Percentiles rank a stretch among this genome's conserved stretches.
Conservation (phyloP, 2,329 filamentous ascomycete genomes). For the Fonsecaea pugnacius region DNA sequence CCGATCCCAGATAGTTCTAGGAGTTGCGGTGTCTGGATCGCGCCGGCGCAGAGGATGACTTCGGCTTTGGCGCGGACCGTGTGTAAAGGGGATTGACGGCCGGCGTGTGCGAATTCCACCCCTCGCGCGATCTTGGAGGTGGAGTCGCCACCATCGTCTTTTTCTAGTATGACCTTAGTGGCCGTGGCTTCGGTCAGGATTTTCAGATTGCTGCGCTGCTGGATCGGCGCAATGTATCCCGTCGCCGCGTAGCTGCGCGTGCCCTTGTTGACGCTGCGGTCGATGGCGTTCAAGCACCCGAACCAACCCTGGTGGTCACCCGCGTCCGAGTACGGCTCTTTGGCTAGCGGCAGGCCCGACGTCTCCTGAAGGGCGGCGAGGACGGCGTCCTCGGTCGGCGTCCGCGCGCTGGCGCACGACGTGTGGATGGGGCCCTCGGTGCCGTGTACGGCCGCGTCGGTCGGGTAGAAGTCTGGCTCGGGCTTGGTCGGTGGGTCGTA, state of each 20-base stretch:
- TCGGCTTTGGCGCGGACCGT: conserved; percentile 49
- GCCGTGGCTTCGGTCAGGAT: conserved; percentile 53
- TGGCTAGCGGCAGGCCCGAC: conserved; percentile 28
- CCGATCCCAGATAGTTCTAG: conserved; percentile 67
- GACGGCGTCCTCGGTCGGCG: conserved; percentile 18
- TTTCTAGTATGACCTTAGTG: conserved; percentile 37
- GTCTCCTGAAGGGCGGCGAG: conserved; percentile 19
- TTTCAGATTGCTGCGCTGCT: conserved; percentile 49
- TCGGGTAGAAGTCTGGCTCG: conserved; percentile 15
- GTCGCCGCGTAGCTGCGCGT: conserved; percentile 48
- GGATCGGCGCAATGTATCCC: conserved; percentile 45
- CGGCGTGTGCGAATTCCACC: conserved; percentile 50
- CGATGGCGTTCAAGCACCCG: conserved; percentile 8
- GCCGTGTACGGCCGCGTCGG: conserved; percentile 28
- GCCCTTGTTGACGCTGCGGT: conserved; percentile 12
- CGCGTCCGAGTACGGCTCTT: conserved; percentile 21
- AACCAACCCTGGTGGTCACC: conserved; percentile 30
- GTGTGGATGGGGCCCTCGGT: conserved; percentile 34
- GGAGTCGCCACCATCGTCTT: conserved; percentile 21
- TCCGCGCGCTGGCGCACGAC: conserved; percentile 22
- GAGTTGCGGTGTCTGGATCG: conserved; percentile 61
- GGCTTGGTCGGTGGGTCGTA: conserved; percentile 35
- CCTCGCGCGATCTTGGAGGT: conserved; percentile 43
- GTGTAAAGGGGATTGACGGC: conserved; percentile 38
- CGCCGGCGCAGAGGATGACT: conserved; percentile 63